phyloP scores from a whole-genome alignment of 1,284 basidiomycete species.

The Irpex sp. region DNA sequence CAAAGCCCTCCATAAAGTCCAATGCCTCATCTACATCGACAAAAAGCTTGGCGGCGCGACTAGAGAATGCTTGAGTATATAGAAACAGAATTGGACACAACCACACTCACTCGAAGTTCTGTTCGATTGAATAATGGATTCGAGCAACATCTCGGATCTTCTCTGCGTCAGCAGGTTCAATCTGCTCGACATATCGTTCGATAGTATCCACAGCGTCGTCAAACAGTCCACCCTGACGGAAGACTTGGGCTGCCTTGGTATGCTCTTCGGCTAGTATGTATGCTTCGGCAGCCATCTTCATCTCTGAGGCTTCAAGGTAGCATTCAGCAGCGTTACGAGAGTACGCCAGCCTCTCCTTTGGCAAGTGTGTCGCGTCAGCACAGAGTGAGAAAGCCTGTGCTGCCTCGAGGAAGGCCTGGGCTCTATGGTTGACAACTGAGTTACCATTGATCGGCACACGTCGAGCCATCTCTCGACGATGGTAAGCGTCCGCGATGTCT shows the following conservation, averaged over 20 bases:
- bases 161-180: constrained; percentile 31
- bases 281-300: constrained; percentile 51
- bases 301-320: constrained; percentile 49
- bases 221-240: constrained; percentile 57
- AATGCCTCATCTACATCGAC: constrained; percentile 57
- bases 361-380: constrained; percentile 40
- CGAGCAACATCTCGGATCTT: constrained; percentile 49
- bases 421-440: background rate
- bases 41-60: constrained; percentile 61
- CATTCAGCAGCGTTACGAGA: constrained; percentile 62
- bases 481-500: constrained; percentile 54
- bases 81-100: background rate
- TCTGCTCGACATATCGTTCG: constrained; percentile 34
- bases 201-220: constrained; percentile 62
- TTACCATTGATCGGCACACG: constrained; percentile 5
- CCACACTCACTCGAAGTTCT: constrained; percentile 50
- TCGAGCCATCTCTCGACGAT: constrained; percentile 49
- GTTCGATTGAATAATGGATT: constrained; percentile 56
- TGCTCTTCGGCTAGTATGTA: constrained; percentile 55
- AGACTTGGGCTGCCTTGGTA: constrained; percentile 52
- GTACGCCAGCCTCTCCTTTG: constrained; percentile 42
- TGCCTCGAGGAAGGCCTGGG: constrained; percentile 35
- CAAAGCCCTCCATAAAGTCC: constrained; percentile 65
- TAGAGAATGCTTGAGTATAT: constrained; percentile 25
- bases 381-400: constrained; percentile 57